Percentiles rank a stretch among this genome's conserved stretches.
Conservation (phyloP, 768 basidiomycete species). For the Phylloporus arenicola region DNA sequence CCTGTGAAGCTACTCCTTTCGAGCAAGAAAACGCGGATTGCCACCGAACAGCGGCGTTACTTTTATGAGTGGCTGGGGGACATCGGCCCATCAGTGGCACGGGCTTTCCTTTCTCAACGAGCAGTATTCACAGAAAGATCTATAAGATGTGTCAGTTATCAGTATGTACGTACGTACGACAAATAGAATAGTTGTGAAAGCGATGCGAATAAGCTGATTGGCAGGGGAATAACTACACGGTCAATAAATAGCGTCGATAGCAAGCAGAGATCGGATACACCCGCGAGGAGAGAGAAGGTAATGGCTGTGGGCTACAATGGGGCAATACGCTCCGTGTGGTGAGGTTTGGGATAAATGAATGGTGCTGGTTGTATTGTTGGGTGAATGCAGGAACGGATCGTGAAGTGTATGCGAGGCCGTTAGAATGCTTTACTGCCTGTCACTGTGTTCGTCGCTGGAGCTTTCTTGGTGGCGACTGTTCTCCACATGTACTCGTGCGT, state of each 20-base stretch:
- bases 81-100: neutral
- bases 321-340: neutral
- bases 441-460: slow-evolving; percentile 44
- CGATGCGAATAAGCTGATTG: slow-evolving; percentile 16
- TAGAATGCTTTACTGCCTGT: slow-evolving; percentile 24
- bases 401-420: slow-evolving; percentile 4
- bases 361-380: slow-evolving; percentile 5
- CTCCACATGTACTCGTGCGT: slow-evolving; percentile 65
- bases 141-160: slow-evolving; percentile 11
- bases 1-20: neutral
- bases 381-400: slow-evolving; percentile 5
- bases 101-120: neutral
- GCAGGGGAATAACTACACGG: slow-evolving; percentile 11
- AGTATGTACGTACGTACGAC: slow-evolving; percentile 7
- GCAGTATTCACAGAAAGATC: slow-evolving; percentile 4
- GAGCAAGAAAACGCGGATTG: neutral
- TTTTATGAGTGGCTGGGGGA: neutral
- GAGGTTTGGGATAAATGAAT: slow-evolving; percentile 1
- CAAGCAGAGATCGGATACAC: slow-evolving; percentile 16
- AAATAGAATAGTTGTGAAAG: slow-evolving; percentile 18
- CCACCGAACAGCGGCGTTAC: slow-evolving; percentile 1
- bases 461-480: slow-evolving; percentile 33
- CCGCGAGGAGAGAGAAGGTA: neutral
- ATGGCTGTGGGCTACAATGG: slow-evolving; percentile 9
- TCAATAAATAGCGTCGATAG: slow-evolving; percentile 7